A percentile compares a stretch with the other conserved stretches of the same genome.
Conservation (phyloP, 202 grass and related monocot species). For the Panicum virgatum region DNA sequence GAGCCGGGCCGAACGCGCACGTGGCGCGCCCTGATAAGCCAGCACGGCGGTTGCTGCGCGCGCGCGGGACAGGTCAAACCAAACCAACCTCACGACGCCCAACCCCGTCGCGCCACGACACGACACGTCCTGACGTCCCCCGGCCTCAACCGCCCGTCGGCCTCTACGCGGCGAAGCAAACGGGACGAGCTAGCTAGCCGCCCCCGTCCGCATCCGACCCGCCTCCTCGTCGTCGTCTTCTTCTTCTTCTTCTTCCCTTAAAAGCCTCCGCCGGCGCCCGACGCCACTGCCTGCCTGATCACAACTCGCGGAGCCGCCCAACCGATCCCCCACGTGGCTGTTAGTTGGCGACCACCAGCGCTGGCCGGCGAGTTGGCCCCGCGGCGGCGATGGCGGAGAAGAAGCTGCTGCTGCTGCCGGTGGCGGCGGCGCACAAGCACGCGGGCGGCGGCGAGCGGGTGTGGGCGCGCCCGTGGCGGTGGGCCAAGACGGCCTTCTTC, state of each 20-base stretch:
- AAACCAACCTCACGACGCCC: conserved; percentile 29
- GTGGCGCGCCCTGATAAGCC: background rate
- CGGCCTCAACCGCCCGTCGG: conserved; percentile 44
- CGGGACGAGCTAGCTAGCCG: background rate
- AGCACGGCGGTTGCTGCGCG: background rate
- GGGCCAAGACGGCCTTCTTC: conserved; percentile 86
- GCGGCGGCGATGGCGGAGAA: conserved; percentile 73
- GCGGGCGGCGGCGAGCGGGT: conserved; percentile 13
- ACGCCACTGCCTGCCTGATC: background rate
- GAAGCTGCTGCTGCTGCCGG: conserved; percentile 21
- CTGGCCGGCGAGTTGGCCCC: background rate
- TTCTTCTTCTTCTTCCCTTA: too few species aligned
- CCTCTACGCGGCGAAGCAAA: conserved; percentile 67
- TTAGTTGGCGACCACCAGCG: background rate
- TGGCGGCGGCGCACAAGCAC: conserved; percentile 43
- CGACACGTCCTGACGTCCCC: conserved; percentile 28
- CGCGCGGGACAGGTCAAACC: background rate
- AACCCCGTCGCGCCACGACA: too few species aligned
- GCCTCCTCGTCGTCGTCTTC: too few species aligned
- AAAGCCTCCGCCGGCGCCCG: conserved; percentile 14
- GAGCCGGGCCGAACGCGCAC: background rate
- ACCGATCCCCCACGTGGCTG: too few species aligned
- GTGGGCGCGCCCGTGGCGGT: conserved; percentile 69
- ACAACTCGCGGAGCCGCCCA: background rate
- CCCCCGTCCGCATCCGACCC: background rate